Evolutionary conservation across 1,284 basidiomycete genomes (phyloP).

Genomic region (Ustilago shanxiensis): DNA sequence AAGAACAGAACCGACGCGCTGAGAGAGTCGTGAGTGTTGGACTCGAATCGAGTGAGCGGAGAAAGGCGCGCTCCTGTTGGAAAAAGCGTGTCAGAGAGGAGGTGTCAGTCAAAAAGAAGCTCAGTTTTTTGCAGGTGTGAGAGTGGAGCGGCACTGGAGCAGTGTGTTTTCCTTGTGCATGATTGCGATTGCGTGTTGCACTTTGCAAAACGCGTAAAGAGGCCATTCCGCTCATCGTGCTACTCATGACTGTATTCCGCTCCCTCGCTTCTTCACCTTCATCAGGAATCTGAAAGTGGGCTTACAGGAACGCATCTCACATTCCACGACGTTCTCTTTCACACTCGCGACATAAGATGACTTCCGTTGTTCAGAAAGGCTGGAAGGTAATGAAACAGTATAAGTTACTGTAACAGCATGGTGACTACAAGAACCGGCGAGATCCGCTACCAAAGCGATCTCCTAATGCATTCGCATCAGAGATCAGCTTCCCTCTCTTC

Average conservation of each 20-base stretch:
- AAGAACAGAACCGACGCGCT: no score
- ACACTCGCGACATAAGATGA: no score
- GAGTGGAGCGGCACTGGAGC: constrained; percentile 9
- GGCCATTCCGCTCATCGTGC: no score
- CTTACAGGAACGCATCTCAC: neutral
- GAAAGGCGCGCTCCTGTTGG: neutral
- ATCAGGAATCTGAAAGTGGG: neutral
- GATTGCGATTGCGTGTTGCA: constrained; percentile 12
- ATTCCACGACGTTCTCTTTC: neutral
- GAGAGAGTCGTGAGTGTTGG: no score
- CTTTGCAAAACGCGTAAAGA: constrained; percentile 15
- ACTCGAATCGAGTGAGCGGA: no score
- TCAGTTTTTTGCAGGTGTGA: constrained; percentile 3
- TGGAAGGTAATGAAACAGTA: no score
- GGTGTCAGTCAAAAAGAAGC: constrained; percentile 11
- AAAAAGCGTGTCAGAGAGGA: constrained; percentile 10
- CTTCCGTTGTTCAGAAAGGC: no score
- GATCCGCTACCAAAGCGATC: constrained; percentile 51
- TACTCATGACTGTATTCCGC: neutral
- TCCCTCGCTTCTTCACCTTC: neutral
- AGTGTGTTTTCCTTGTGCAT: no score
- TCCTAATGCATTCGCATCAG: constrained; percentile 43
- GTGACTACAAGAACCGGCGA: constrained; percentile 40
- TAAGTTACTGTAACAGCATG: no score
- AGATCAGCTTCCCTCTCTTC: constrained; percentile 35